phyloP scores from a whole-genome alignment of 108 stramenopile species.

The Heterococcus sp. region DNA sequence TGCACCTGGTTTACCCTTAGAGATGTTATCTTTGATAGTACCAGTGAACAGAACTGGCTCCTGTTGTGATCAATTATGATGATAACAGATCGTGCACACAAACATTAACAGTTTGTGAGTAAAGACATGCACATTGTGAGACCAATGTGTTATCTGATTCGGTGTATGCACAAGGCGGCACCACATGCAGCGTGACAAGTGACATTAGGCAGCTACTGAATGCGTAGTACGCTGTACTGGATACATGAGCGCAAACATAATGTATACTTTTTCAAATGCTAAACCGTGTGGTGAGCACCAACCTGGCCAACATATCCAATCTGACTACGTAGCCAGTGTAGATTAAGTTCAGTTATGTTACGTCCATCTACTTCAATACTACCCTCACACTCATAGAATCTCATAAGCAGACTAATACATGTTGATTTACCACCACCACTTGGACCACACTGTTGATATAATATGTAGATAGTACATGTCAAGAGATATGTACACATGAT shows the following conservation, averaged over 20 bases:
- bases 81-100: too few species aligned
- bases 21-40: conserved; percentile 51
- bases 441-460: not conserved
- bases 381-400: conserved; percentile 60
- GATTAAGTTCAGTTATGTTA: conserved; percentile 53
- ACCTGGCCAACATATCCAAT: conserved; percentile 85
- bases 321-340: conserved; percentile 63
- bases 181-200: conserved; percentile 1
- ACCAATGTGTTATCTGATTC: too few species aligned
- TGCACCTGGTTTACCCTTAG: conserved; percentile 11
- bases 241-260: too few species aligned
- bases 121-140: too few species aligned
- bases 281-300: too few species aligned
- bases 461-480: not conserved
- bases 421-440: conserved; percentile 70
- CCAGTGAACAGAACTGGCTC: conserved; percentile 80
- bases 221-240: too few species aligned
- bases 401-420: conserved; percentile 54
- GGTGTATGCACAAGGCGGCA: not conserved
- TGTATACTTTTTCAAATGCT: too few species aligned
- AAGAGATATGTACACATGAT: not conserved
- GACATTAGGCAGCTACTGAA: too few species aligned
- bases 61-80: too few species aligned
- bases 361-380: conserved; percentile 40
- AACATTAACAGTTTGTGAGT: too few species aligned